Conservation (phyloP, 179 eudicot genomes). For the Sideroxylon spinosum region DNA sequence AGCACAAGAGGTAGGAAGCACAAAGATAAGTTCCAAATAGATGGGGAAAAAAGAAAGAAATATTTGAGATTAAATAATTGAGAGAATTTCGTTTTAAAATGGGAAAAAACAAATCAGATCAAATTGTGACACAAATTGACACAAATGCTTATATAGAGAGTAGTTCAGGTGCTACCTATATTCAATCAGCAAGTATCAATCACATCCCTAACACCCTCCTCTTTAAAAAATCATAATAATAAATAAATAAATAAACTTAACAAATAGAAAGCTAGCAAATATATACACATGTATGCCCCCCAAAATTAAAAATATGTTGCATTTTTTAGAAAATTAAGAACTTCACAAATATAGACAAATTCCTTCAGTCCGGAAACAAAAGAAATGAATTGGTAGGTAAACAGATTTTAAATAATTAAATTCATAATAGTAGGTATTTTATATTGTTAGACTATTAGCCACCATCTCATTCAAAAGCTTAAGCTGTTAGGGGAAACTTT, state of each 20-base stretch:
- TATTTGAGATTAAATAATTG: neutral
- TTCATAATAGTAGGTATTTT: neutral
- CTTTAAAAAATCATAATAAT: too few relatives aligned
- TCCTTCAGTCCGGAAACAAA: neutral
- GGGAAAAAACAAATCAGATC: neutral
- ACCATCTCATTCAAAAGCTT: too few relatives aligned
- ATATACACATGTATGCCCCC: neutral
- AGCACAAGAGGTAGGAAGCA: neutral
- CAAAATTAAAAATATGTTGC: neutral
- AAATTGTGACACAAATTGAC: neutral
- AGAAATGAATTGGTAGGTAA: neutral
- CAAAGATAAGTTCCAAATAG: neutral
- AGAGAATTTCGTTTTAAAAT: neutral
- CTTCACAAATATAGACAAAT: neutral
- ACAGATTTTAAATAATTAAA: neutral
- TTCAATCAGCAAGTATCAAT: too few relatives aligned
- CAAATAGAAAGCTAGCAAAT: too few relatives aligned
- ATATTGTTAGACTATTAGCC: too few relatives aligned
- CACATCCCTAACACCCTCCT: too few relatives aligned
- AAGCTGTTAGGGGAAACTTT: too few relatives aligned
- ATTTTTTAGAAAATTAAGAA: neutral
- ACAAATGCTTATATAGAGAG: neutral
- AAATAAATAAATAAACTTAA: too few relatives aligned
- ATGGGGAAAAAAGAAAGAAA: neutral
- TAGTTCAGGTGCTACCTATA: neutral